Base-by-base conservation (phyloP, 2,329 filamentous ascomycete genomes). In the Emmonsia crescens region DNA sequence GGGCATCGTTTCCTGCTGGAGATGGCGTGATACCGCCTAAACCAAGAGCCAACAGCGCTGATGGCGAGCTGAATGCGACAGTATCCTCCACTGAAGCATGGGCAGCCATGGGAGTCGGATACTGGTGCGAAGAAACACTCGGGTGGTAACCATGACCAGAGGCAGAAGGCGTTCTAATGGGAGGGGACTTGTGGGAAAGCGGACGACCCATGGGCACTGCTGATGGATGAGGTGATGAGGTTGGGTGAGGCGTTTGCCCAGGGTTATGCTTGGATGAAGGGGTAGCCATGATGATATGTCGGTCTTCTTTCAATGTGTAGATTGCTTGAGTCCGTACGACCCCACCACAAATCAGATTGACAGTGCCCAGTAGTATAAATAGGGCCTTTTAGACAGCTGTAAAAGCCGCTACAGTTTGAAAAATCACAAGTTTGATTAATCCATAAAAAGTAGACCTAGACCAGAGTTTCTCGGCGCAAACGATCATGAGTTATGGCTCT, bases 181-280 rank as follows among this genome's bases (percentile, higher is more conserved):
- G 77, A 2, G 77, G 76, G 6, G 77, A 79, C 65, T 77, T 79
- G 61, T 77, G 74, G 19, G 77, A 73, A 24, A 78, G 68, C 31
- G 74, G 72, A 29, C 71, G 71, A 48, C 72, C 68, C 68, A 77
- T 74, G 60, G 75, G 71, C 31, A 71, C 72, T 56, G 72, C 74
- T 33, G 75, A 71, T 10, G 75, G 76, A 60, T 73, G 75, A 56
- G 77, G 77, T 27, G 77, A 78, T 38, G 77, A 75, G 38, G 75
- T 77, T 49, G 76, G 67, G 63, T 77, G 72, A 24, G 77, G 77
- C 60, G 77, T 78, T 40, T 75, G 71, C 59, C 70, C 75, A 31
- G 75, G 74, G 51, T 75, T 74, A 36, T 65, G 68, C 63, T 76
- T 78, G 31, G 76, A 74, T 33, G 76, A 77, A 14, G 77, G 77